Evolutionary conservation across 2,329 filamentous ascomycete species (phyloP).

Genomic region (Pseudocercospora musae): DNA sequence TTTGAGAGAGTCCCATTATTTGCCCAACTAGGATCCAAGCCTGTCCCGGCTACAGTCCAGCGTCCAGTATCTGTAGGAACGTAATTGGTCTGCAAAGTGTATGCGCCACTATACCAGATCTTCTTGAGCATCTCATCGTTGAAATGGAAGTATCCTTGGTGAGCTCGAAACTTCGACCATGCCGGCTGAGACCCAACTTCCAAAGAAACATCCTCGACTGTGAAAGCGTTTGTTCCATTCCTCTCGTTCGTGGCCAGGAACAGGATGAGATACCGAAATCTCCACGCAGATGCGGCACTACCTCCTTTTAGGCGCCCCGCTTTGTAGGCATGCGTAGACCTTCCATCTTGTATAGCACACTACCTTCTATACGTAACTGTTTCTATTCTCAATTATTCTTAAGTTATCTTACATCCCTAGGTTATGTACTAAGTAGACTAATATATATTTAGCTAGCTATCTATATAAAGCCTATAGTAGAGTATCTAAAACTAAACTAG

Average conservation of each 20-base stretch:
- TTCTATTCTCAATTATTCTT: too few species aligned
- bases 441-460: too few species aligned
- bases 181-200: conserved; percentile 51
- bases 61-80: conserved; percentile 37
- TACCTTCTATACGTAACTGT: too few species aligned
- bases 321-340: too few species aligned
- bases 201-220: conserved; percentile 40
- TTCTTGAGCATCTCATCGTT: conserved; percentile 50
- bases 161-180: conserved; percentile 44
- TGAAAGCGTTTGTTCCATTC: conserved; percentile 32
- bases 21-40: conserved; percentile 27
- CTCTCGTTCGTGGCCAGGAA: conserved; percentile 40
- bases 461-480: too few species aligned
- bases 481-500: too few species aligned
- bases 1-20: conserved; percentile 38
- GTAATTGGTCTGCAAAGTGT: conserved; percentile 40
- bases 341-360: too few species aligned
- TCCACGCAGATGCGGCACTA: conserved; percentile 46
- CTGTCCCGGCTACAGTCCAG: conserved; percentile 18
- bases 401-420: too few species aligned
- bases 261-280: conserved; percentile 53
- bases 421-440: too few species aligned
- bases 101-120: conserved; percentile 55
- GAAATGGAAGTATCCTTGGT: conserved; percentile 37
- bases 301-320: too few species aligned